These are phyloP conservation scores for Apophysomyces variabilis DNA, from an alignment of 371 early-diverging fungal genomes.

Conservation along the genomic window DNA sequence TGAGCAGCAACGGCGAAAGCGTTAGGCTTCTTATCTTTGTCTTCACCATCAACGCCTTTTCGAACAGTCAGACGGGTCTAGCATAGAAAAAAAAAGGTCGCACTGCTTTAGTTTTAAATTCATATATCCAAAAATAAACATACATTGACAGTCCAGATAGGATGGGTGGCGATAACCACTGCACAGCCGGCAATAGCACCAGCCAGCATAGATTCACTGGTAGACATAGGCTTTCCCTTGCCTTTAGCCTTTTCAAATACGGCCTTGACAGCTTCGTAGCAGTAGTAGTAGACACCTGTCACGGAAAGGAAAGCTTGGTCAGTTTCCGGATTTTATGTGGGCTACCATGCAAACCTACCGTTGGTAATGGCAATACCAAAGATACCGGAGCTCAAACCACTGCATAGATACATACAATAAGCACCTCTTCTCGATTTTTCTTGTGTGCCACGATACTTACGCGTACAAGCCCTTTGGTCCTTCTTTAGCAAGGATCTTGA, in stretches of 20 bases:
- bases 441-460: conserved; percentile 50
- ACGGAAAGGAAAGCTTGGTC: conserved; percentile 6
- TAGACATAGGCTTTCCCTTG: conserved; percentile 69
- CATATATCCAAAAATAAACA: background rate
- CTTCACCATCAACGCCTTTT: conserved; percentile 57
- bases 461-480: conserved; percentile 90
- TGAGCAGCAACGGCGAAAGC: conserved; percentile 58
- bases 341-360: conserved; percentile 47
- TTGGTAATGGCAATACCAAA: conserved; percentile 97
- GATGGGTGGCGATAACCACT: conserved; percentile 91
- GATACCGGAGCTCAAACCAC: conserved; percentile 94
- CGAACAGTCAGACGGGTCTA: conserved; percentile 73
- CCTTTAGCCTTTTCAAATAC: conserved; percentile 75
- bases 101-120: background rate
- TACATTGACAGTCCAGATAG: conserved; percentile 97
- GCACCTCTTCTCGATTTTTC: background rate
- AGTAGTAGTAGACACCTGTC: conserved; percentile 87
- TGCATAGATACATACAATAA: conserved; percentile 28
- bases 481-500: conserved; percentile 88
- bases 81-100: background rate
- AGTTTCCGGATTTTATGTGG: background rate
- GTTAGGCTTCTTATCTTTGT: conserved; percentile 38
- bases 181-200: conserved; percentile 92
- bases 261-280: conserved; percentile 91
- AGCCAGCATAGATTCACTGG: conserved; percentile 87